Evolutionary conservation across 352 stramenopile genomes (phyloP), one percentile per base, ranked within the genome.

Genomic region (Sclerospora graminicola): DNA sequence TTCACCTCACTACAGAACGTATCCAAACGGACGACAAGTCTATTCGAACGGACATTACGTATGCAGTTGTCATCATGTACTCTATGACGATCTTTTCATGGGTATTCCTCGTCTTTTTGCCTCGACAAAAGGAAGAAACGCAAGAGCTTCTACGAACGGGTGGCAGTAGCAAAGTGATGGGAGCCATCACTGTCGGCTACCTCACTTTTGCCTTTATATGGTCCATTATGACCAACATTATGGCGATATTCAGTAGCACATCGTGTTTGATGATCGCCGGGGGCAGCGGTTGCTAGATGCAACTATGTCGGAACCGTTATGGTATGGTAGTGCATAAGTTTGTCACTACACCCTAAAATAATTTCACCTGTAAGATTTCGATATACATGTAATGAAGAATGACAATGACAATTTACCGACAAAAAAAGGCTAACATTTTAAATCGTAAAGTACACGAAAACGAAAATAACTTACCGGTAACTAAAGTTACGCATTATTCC

Each of bases 31-130:
- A 77, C 36, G 48, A 54, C 19, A 32, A 53, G 24, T 34, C 30
- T 0, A 57, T 69, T 26, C 63, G 69, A 9, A 34, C 40, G 14
- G 57, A 83, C 6, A 45, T 79, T 11, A 48, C 70, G 9, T 69
- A 73, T 19, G 19, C 45, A 5, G 38, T 76, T 5, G 42, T 78
- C 18, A 71, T 63, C 27, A 63, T 63, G 54, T 63, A 63, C 39
- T 41, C 39, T 0, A 63, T 63, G 54, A 58, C 54, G n/a, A 13
- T 34, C 11, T 63, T 63, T 21, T 63, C 54, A 14, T 63, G 48
- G 48, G 48, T 58, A 1, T 63, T 63, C 19, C 10, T 63, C 18
- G 11, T 57, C 1, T 34, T 63, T 4, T 19, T 63, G 2, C 54
- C 76, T 18, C 57, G 33, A 13, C 57, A 66, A 23, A 66, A 66